phyloP scores from a whole-genome alignment of 495 filamentous ascomycete species.

The Chaetomium tenue region DNA sequence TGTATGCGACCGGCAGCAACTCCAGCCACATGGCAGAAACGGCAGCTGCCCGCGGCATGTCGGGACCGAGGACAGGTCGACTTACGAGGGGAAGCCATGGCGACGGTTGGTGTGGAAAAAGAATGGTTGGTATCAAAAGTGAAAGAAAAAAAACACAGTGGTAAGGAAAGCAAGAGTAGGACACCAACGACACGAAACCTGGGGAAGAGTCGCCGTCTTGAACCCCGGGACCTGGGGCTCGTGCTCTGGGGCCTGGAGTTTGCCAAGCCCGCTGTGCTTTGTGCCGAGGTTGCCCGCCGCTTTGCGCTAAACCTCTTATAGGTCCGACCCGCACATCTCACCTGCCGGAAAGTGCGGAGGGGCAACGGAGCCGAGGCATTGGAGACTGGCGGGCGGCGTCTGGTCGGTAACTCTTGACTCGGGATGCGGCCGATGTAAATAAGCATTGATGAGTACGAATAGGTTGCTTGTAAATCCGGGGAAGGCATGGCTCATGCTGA shows the following conservation, averaged over 20 bases:
- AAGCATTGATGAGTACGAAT: neutral
- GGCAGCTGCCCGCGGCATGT: conserved; percentile 13
- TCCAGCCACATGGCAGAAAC: neutral
- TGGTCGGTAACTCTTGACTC: neutral
- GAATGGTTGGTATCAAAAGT: conserved; percentile 26
- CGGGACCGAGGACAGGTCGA: conserved; percentile 21
- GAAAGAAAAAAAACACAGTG: conserved; percentile 17
- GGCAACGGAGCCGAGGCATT: conserved; percentile 19
- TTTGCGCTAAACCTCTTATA: conserved; percentile 14
- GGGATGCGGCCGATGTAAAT: neutral
- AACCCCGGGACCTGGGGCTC: conserved; percentile 4
- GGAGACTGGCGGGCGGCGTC: neutral
- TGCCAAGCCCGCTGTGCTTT: conserved; percentile 17
- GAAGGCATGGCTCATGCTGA: too few species aligned
- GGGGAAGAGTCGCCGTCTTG: conserved; percentile 21
- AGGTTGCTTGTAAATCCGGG: too few species aligned
- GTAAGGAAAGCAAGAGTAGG: neutral
- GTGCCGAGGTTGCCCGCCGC: conserved; percentile 26
- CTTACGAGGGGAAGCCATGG: conserved; percentile 82
- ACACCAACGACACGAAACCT: conserved; percentile 4
- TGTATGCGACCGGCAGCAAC: neutral
- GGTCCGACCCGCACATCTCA: neutral
- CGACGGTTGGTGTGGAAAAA: conserved; percentile 35
- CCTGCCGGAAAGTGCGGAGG: conserved; percentile 8
- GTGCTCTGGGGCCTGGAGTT: neutral